A percentile compares a stretch with the other conserved stretches of the same genome.
Evolutionary conservation across 2,329 filamentous ascomycete genomes (phyloP).

Genomic region (Ophiostoma novo-ulmi): DNA sequence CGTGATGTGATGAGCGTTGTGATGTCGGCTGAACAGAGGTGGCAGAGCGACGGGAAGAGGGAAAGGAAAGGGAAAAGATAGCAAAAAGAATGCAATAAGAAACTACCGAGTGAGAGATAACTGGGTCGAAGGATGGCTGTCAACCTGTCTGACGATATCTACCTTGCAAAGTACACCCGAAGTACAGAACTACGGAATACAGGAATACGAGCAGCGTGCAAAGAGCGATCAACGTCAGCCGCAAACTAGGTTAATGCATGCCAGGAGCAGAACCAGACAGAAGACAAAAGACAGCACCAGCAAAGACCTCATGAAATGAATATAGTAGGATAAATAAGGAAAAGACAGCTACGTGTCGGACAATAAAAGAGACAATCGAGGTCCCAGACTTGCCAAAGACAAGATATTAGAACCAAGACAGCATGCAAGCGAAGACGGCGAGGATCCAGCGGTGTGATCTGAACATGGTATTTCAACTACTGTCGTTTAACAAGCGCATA

Average conservation of each 20-base stretch:
- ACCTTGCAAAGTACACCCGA: too few relatives aligned
- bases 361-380: neutral
- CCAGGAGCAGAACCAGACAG: too few relatives aligned
- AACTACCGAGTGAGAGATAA: neutral
- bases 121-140: neutral
- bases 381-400: too few relatives aligned
- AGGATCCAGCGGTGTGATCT: too few relatives aligned
- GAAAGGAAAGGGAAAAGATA: neutral
- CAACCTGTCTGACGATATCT: neutral
- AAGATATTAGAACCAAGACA: too few relatives aligned
- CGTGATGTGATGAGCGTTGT: neutral
- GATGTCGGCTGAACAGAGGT: neutral
- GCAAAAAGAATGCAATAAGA: too few relatives aligned
- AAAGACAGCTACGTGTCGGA: too few relatives aligned
- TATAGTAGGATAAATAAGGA: too few relatives aligned
- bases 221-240: conserved; percentile 1
- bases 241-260: neutral
- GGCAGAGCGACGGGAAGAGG: neutral
- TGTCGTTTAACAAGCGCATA: too few relatives aligned
- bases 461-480: too few relatives aligned
- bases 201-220: neutral
- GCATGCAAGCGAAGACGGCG: too few relatives aligned
- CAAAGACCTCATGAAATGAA: neutral
- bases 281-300: neutral
- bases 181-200: neutral